Percentiles rank a stretch among this genome's conserved stretches.
Conservation (phyloP, 2,329 filamentous ascomycete species). For the Colletotrichum sp. region DNA sequence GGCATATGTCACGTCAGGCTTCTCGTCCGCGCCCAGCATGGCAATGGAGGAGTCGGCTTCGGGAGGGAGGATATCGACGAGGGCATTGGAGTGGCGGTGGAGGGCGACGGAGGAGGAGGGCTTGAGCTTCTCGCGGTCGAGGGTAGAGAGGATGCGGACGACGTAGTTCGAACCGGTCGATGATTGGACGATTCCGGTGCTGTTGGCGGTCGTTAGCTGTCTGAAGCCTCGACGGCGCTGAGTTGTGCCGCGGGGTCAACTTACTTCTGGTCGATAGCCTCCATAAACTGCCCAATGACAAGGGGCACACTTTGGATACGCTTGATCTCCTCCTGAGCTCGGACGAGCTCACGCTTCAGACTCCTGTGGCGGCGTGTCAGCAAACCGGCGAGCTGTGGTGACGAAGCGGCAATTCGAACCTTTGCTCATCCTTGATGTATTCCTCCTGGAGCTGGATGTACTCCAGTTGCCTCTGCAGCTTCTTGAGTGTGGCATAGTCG, state of each 20-base stretch:
- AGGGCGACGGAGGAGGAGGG: constrained; percentile 96
- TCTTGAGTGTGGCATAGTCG: constrained; percentile 95
- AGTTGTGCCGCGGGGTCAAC: constrained; percentile 27
- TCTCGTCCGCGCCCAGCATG: constrained; percentile 96
- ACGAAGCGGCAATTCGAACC: constrained; percentile 50
- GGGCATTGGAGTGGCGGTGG: constrained; percentile 96
- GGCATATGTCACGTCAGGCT: constrained; percentile 97
- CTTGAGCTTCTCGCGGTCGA: constrained; percentile 97
- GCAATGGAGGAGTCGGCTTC: constrained; percentile 99
- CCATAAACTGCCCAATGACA: constrained; percentile 99
- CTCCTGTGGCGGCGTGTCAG: constrained; percentile 60
- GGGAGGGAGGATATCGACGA: constrained; percentile 98
- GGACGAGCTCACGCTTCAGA: constrained; percentile 94
- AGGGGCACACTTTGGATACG: constrained; percentile 97
- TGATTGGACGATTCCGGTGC: constrained; percentile 97
- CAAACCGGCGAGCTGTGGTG: neutral
- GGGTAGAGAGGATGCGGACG: constrained; percentile 95
- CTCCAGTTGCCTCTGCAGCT: constrained; percentile 95
- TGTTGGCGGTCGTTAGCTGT: constrained; percentile 40
- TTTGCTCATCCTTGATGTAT: constrained; percentile 99
- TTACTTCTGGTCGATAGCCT: constrained; percentile 99
- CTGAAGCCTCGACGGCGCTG: neutral
- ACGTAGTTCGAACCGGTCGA: constrained; percentile 99
- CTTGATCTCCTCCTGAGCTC: constrained; percentile 99
- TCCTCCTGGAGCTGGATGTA: constrained; percentile 98